Base-by-base conservation (phyloP, 192 early-diverging fungal genomes). In the Funneliformis mosseae region DNA sequence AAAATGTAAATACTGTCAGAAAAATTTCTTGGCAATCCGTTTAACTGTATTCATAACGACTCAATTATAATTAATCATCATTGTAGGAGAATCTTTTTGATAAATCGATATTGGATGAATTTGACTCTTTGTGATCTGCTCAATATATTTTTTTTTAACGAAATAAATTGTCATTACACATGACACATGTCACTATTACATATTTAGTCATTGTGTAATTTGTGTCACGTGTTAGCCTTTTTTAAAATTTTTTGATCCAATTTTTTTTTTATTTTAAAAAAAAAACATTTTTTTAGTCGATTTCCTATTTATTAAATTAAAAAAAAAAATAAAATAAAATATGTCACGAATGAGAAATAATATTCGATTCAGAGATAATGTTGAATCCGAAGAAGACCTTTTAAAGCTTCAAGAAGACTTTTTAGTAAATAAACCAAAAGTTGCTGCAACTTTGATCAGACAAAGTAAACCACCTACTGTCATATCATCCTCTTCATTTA, bases 351-450 rank as follows among this genome's bases (percentile, higher is more conserved):
- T 5, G 27, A 67, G 27, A 38, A 25, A 38, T 33, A 67, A 33
- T 21, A 18, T 55, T 55, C 50, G 50, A 67, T 28, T 33, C 5
- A 67, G 23, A 38, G 23, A 25, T 67, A 46, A 74, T 70, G 48
- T 25, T 23, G 83, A 86, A 46, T 72, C 76, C 10, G 86, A 88
- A 39, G 89, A 90, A 8, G 89, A 90, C 68, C 78, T 90, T 6
- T 72, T 89, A 27, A 82, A 80, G 18, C 63, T 89, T 42, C 89
- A 90, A 42, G 82, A 87, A 43, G 87, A 90, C 23, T 90, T 90
- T 64, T 81, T 85, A 45, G 81, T 69, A 10, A 83, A 66, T 27
- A 61, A 81, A 0, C 82, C 83, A 73, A 80, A 67, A 18, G 84
- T 85, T 5, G 82, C 89, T 1, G 89, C 89, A 14, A 79, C 76